Evolutionary conservation across 2,329 filamentous ascomycete genomes (phyloP).

Genomic region (Fusarium concolor): DNA sequence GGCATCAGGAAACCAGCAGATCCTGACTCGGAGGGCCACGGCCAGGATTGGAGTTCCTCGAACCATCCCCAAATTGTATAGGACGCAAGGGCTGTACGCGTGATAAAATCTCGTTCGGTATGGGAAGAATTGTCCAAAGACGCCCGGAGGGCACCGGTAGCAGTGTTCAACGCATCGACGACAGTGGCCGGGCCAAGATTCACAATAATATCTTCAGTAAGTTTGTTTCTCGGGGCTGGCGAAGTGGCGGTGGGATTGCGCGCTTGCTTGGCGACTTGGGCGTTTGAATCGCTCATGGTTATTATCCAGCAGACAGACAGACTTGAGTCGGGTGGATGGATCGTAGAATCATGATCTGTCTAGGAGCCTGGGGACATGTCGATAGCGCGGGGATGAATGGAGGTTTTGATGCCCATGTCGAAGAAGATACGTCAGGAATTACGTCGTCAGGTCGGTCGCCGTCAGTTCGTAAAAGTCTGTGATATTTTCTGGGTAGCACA

Average conservation of each 20-base stretch:
- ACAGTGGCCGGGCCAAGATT: slow-evolving; percentile 71
- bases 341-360: slow-evolving; percentile 46
- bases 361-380: slow-evolving; percentile 46
- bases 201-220: slow-evolving; percentile 69
- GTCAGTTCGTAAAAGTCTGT: slow-evolving; percentile 13
- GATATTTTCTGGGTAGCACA: slow-evolving; percentile 12
- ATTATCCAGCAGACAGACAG: slow-evolving; percentile 34
- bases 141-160: slow-evolving; percentile 63
- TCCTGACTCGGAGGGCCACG: slow-evolving; percentile 64
- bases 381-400: slow-evolving; percentile 37
- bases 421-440: slow-evolving; percentile 39
- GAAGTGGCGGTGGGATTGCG: slow-evolving; percentile 53
- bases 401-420: slow-evolving; percentile 47
- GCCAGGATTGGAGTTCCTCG: slow-evolving; percentile 73
- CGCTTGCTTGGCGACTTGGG: slow-evolving; percentile 49
- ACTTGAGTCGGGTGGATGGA: slow-evolving; percentile 31
- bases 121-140: slow-evolving; percentile 73
- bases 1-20: slow-evolving; percentile 67
- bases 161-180: slow-evolving; percentile 68
- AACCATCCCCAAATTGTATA: slow-evolving; percentile 80
- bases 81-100: slow-evolving; percentile 76
- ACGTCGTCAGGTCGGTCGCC: slow-evolving; percentile 28
- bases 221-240: slow-evolving; percentile 58
- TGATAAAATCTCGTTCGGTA: slow-evolving; percentile 76
- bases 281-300: slow-evolving; percentile 52